These are phyloP conservation scores for Yarrowia porcina DNA, from an alignment of 805 yeast genomes.

Conservation along the genomic window DNA sequence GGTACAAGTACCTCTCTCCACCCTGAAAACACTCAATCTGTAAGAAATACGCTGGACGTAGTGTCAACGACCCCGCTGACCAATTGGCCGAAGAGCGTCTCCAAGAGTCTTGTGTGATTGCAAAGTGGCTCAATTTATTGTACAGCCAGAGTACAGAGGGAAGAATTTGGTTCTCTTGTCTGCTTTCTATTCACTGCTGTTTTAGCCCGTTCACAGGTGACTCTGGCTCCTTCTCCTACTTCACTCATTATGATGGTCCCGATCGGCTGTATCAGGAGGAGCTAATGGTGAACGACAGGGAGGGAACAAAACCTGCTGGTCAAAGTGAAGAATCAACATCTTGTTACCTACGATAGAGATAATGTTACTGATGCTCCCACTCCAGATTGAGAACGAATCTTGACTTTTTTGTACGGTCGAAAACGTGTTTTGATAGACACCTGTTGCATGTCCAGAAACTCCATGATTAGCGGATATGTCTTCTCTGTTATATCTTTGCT, in stretches of 20 bases:
- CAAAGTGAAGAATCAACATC: neutral
- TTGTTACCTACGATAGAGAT: neutral
- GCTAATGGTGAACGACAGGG: slow-evolving; percentile 2
- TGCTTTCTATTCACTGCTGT: slow-evolving; percentile 36
- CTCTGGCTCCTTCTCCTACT: slow-evolving; percentile 40
- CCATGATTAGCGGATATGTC: slow-evolving; percentile 40
- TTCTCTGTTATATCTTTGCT: slow-evolving; percentile 33
- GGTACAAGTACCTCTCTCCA: too few relatives aligned
- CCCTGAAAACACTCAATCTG: too few relatives aligned
- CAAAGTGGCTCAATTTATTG: slow-evolving; percentile 43
- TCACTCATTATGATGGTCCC: slow-evolving; percentile 47
- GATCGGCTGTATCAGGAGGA: slow-evolving; percentile 38
- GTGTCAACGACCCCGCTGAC: too few relatives aligned
- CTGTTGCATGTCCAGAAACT: slow-evolving; percentile 51
- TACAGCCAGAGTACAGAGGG: slow-evolving; percentile 40
- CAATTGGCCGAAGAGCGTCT: slow-evolving; percentile 46
- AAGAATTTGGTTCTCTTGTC: slow-evolving; percentile 42
- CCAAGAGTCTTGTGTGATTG: slow-evolving; percentile 39
- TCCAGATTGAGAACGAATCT: slow-evolving; percentile 33
- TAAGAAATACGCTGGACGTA: too few relatives aligned
- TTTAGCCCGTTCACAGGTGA: slow-evolving; percentile 32
- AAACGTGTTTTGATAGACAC: slow-evolving; percentile 39
- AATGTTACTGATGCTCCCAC: neutral
- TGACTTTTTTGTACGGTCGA: slow-evolving; percentile 50
- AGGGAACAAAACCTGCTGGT: neutral